A percentile compares a stretch with the other conserved stretches of the same genome.
These are phyloP conservation scores for Sclerotinia subarctica DNA, from an alignment of 2,329 filamentous ascomycete species.

Conservation along the genomic window DNA sequence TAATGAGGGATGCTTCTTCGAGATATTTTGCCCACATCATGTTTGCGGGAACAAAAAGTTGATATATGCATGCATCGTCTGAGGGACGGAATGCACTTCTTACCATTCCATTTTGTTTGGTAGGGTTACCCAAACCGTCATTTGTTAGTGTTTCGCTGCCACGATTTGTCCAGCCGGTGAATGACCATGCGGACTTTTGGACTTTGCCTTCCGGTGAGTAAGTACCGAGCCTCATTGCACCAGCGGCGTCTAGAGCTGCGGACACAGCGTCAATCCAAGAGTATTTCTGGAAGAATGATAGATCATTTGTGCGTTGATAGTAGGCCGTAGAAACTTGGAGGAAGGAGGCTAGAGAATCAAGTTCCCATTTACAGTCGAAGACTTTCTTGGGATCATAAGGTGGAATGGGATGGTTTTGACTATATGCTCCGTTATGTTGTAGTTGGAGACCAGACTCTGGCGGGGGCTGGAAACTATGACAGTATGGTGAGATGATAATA, in stretches of 20 bases:
- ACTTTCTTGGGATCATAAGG: slow-evolving; percentile 66
- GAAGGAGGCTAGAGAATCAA: slow-evolving; percentile 86
- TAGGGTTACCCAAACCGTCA: slow-evolving; percentile 73
- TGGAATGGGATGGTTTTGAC: slow-evolving; percentile 63
- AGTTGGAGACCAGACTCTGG: slow-evolving; percentile 65
- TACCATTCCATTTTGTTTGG: slow-evolving; percentile 73
- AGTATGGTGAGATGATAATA: slow-evolving; percentile 71
- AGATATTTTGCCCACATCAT: slow-evolving; percentile 74
- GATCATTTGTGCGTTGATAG: slow-evolving; percentile 67
- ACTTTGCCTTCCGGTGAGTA: slow-evolving; percentile 61
- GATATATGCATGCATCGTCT: slow-evolving; percentile 78
- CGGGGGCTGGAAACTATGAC: slow-evolving; percentile 87
- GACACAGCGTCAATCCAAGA: slow-evolving; percentile 72
- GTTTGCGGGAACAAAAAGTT: slow-evolving; percentile 85
- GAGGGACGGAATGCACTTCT: slow-evolving; percentile 86
- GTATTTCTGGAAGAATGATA: slow-evolving; percentile 67
- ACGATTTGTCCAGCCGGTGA: slow-evolving; percentile 67
- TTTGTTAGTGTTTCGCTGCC: slow-evolving; percentile 82
- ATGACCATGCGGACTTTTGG: slow-evolving; percentile 64
- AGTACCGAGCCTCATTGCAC: slow-evolving; percentile 70
- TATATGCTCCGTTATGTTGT: slow-evolving; percentile 56
- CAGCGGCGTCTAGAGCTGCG: slow-evolving; percentile 64
- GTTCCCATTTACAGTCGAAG: slow-evolving; percentile 95
- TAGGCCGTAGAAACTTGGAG: slow-evolving; percentile 78
- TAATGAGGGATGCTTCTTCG: slow-evolving; percentile 49